Base-by-base conservation (phyloP, 2,329 filamentous ascomycete genomes). In the Fusarium caatingaense region DNA sequence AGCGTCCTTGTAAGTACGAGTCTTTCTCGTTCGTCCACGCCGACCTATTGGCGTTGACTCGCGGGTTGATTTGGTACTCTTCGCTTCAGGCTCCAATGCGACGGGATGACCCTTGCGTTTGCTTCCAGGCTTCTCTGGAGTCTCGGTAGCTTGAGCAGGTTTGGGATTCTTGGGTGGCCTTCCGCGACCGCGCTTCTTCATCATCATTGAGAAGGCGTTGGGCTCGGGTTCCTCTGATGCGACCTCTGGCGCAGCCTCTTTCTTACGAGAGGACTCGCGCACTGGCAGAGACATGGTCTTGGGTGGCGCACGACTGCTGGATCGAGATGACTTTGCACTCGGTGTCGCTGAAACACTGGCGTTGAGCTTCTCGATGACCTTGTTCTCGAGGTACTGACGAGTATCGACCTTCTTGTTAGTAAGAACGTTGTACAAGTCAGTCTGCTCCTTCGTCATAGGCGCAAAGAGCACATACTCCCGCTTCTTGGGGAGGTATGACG, bases 391-490 rank as follows among this genome's bases (percentile, higher is more conserved):
- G 63, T 95, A 97, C 18, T 92, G 88, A 28, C 94, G 87, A 0
- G 87, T 87, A 67, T 91, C 89, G 3, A 82, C 78, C 3, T 82
- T 82, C 65, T 87, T 88, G 74, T 91, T 84, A 58, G 79, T 86
- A 34, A 91, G 83, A 1, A 84, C 85, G 53, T 90, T 89, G 76
- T 99, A 99, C 0, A 99, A 81, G 60, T 98, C 95, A 4, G 94
- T 93, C 77, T 99, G 96, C 72, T 96, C 93, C 25, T 90, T 87
- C 0, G 94, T 97, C 81, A 99, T 89, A 0, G 96, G 96, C 0
- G 96, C 96, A 74, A 96, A 98, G 1, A 99, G 83, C 5, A 99
- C 92, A 72, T 99, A 99, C 78, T 99, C 96, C 28, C 96, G 89
- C 83, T 99, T 99, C 80, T 95, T 97, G 0, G 96, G 96, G n/a